Base-by-base conservation (phyloP, 805 yeast species). In the Metschnikowia drakensbergensis region DNA sequence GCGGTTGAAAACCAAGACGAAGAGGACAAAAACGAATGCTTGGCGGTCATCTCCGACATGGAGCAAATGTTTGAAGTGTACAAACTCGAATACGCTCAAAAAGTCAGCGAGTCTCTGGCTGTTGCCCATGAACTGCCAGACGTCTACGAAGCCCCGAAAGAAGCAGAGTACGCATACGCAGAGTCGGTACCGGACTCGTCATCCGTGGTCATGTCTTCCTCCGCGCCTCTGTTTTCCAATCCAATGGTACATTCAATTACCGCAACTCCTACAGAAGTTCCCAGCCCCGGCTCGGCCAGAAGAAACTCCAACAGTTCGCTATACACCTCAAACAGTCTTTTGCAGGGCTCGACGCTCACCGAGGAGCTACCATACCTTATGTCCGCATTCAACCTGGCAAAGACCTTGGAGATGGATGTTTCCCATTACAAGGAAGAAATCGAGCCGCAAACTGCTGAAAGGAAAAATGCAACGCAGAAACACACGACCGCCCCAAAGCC, bases 51-150 rank as follows among this genome's bases (percentile, higher is more conserved):
- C 28, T 75, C 75, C 50, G 90, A 84, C 54, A 83, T 85, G 65
- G 90, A 84, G 58, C 77, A 81, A 54, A 85, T 85, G 89, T 84
- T 82, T 61, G 84, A 82, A 40, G 76, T 81, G 0, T 72, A 63
- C 55, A 72, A 69, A 51, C 53, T 69, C 35, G 76, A 72, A 44
- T 61, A 58, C 37, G 59, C 63, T 6, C 62, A 58, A 39, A 58
- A 61, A 36, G 50, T 52, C 8, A 55, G 58, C 17, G 46, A 40
- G 11, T 45, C 39, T 17, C 13, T 38, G 6, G 48, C 39, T 13
- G 26, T 25, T 6, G 17, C 44, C 23, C 23, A 38, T 5, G 42
- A 37, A 2, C 42, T 26, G 3, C 29, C 44, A 9, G 39, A 42
- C 4, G 33, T 29, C 26, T 22, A 30, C 10, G 36, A 28, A 4